phyloP scores from a whole-genome alignment of 179 eudicot genomes.

The Drosera spatulata region DNA sequence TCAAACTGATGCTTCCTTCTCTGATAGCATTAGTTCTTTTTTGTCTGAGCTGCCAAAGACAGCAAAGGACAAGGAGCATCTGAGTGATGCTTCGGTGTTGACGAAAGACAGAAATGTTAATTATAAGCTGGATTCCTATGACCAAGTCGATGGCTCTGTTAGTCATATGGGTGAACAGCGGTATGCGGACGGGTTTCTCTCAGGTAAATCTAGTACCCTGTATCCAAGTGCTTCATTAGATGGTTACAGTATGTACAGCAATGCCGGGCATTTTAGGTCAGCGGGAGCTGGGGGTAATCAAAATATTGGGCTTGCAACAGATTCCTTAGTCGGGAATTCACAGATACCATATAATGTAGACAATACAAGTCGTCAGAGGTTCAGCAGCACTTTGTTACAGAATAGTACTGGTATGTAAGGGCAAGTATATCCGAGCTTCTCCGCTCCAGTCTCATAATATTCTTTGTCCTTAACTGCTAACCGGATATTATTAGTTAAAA shows the following conservation, averaged over 20 bases:
- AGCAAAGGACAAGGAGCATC: conserved; percentile 24
- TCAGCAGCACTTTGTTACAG: conserved; percentile 11
- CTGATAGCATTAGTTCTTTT: conserved; percentile 13
- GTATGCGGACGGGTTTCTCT: conserved; percentile 17
- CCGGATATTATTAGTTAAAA: not conserved
- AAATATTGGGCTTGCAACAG: conserved; percentile 14
- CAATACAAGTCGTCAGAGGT: conserved; percentile 18
- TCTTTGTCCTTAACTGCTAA: too few species aligned
- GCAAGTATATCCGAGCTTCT: too few species aligned
- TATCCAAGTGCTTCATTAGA: conserved; percentile 11
- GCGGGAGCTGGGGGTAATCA: conserved; percentile 18
- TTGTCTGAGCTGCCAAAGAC: conserved; percentile 21
- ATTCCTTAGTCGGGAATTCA: conserved; percentile 10
- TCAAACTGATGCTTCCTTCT: conserved; percentile 11
- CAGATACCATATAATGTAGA: conserved; percentile 15
- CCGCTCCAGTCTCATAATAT: too few species aligned
- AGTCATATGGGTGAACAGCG: conserved; percentile 24
- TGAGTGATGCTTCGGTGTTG: conserved; percentile 13
- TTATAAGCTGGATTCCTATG: conserved; percentile 10
- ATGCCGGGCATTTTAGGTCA: conserved; percentile 19
- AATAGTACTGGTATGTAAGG: conserved; percentile 27
- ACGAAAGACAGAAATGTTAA: conserved; percentile 13
- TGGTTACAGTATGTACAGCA: conserved; percentile 12
- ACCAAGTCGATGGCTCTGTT: conserved; percentile 10
- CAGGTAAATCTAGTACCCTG: conserved; percentile 7